Evolutionary conservation across 2,329 filamentous ascomycete species (phyloP).

Genomic region (Phialophora chinensis): DNA sequence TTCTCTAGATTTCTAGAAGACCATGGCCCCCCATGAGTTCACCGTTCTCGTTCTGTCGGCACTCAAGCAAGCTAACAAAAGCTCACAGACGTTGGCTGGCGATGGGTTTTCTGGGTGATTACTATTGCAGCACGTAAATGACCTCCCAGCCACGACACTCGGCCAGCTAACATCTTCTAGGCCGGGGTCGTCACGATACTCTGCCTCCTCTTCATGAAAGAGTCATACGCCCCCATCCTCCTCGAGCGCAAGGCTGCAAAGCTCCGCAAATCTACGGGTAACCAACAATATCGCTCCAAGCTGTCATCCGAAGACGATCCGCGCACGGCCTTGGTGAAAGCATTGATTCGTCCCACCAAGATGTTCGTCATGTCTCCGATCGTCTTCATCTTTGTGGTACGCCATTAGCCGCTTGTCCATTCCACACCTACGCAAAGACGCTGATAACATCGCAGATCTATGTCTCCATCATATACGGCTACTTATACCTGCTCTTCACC

Average conservation of each 20-base stretch:
- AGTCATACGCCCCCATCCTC: conserved; percentile 67
- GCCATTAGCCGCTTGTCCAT: neutral
- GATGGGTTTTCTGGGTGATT: conserved; percentile 57
- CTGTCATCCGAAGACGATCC: conserved; percentile 3
- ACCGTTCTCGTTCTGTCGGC: neutral
- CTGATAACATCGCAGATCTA: conserved; percentile 43
- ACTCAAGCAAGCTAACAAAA: neutral
- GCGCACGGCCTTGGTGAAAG: conserved; percentile 29
- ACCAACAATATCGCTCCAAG: conserved; percentile 50
- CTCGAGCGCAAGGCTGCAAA: conserved; percentile 60
- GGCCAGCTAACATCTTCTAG: neutral
- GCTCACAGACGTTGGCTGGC: conserved; percentile 26
- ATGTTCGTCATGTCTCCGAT: conserved; percentile 63
- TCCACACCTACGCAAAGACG: neutral
- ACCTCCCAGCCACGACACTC: neutral
- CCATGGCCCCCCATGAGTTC: too few relatives aligned
- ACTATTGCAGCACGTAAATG: conserved; percentile 63
- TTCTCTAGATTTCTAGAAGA: neutral
- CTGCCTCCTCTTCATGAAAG: conserved; percentile 61
- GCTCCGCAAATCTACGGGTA: conserved; percentile 43
- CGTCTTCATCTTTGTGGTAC: conserved; percentile 52
- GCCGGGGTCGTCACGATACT: conserved; percentile 58
- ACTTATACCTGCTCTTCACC: conserved; percentile 65
- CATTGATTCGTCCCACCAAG: conserved; percentile 59
- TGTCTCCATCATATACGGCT: conserved; percentile 62